Percentiles rank a stretch among this genome's conserved stretches.
Evolutionary conservation across 768 basidiomycete genomes (phyloP).

Genomic region (Calocybe indica): DNA sequence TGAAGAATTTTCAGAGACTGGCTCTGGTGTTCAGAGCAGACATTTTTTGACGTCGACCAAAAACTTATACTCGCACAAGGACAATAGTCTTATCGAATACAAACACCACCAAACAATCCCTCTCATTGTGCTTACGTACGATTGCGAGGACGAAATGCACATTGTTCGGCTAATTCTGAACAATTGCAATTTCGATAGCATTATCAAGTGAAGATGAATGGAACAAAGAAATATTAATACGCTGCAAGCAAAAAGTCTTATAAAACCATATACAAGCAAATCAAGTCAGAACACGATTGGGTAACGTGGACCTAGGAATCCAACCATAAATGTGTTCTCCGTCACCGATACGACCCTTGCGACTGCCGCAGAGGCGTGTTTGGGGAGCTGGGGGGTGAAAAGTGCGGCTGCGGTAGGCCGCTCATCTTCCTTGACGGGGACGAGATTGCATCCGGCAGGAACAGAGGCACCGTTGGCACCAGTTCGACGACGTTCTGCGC

Average conservation of each 20-base stretch:
- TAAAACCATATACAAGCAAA: background rate
- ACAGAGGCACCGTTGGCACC: slow-evolving; percentile 68
- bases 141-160: too few species aligned
- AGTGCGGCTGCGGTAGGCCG: slow-evolving; percentile 8
- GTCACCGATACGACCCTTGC: slow-evolving; percentile 2
- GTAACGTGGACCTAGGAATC: too few species aligned
- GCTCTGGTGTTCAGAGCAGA: too few species aligned
- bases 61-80: too few species aligned
- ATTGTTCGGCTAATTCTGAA: too few species aligned
- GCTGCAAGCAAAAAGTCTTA: background rate
- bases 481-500: slow-evolving; percentile 77
- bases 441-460: slow-evolving; percentile 32
- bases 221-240: slow-evolving; percentile 1
- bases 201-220: background rate
- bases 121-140: too few species aligned
- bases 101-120: too few species aligned
- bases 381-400: slow-evolving; percentile 11
- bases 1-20: too few species aligned
- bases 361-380: slow-evolving; percentile 5
- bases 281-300: too few species aligned
- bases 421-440: slow-evolving; percentile 5
- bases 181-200: too few species aligned
- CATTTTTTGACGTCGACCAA: too few species aligned
- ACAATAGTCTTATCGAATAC: too few species aligned
- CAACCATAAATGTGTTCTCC: background rate